Evolutionary conservation across 2,329 filamentous ascomycete species (phyloP).

Genomic region (Paraphaeosphaeria sporulosa): DNA sequence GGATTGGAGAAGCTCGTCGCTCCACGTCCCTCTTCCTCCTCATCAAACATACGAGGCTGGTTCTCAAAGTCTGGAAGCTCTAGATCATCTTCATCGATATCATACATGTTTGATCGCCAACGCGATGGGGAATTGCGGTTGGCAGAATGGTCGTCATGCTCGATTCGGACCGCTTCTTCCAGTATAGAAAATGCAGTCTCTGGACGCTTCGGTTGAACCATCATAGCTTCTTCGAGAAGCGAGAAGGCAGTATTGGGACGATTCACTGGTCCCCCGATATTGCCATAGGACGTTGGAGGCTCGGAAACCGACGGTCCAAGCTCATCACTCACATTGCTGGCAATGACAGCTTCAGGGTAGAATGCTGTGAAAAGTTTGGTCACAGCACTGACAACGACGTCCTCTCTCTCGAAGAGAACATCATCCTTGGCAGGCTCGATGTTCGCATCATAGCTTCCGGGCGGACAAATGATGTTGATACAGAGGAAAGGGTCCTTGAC

Average conservation of each 20-base stretch:
- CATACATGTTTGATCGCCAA: conserved; percentile 51
- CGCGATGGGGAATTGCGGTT: conserved; percentile 9
- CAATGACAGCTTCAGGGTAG: conserved; percentile 37
- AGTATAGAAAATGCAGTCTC: not conserved
- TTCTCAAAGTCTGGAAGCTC: conserved; percentile 27
- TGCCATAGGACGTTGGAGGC: not conserved
- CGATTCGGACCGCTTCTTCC: not conserved
- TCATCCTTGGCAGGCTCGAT: conserved; percentile 76
- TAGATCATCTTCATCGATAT: conserved; percentile 47
- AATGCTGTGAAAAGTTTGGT: conserved; percentile 54
- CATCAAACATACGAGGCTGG: conserved; percentile 22
- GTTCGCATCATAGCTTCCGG: conserved; percentile 73
- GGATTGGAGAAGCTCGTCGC: conserved; percentile 54
- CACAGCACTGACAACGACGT: conserved; percentile 52
- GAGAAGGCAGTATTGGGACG: not conserved
- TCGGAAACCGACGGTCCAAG: conserved; percentile 10
- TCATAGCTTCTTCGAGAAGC: conserved; percentile 1
- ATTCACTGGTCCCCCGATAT: not conserved
- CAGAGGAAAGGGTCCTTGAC: conserved; percentile 67
- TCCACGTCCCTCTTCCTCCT: conserved; percentile 41
- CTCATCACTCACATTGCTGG: conserved; percentile 15
- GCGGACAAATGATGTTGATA: conserved; percentile 69
- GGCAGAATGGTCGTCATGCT: not conserved
- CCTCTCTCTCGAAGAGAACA: conserved; percentile 70
- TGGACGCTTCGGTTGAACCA: not conserved